phyloP scores from a whole-genome alignment of 1,139 yeast species.

The Taiozyma onychis region DNA sequence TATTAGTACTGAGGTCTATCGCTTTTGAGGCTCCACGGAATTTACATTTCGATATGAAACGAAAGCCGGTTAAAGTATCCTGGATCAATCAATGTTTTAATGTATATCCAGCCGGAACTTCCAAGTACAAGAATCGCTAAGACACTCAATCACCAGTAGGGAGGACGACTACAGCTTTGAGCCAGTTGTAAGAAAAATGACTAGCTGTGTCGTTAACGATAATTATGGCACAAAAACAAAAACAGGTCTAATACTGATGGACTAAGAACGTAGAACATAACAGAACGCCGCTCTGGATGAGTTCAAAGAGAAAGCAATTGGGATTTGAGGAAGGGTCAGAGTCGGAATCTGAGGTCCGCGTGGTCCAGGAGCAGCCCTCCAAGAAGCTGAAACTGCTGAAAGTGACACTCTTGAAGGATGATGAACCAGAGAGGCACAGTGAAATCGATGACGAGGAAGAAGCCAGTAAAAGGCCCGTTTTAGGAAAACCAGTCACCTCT shows the following conservation, averaged over 20 bases:
- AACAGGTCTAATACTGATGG: no score
- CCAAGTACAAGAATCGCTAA: no score
- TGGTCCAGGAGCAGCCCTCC: neutral
- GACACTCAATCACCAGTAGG: no score
- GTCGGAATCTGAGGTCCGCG: constrained; percentile 6
- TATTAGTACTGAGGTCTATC: no score
- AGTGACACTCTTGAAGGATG: neutral
- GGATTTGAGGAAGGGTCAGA: constrained; percentile 22
- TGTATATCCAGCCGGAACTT: no score
- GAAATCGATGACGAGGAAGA: constrained; percentile 10
- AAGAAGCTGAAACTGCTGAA: constrained; percentile 9
- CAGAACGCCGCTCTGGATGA: neutral
- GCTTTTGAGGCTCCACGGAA: no score
- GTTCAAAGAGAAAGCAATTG: constrained; percentile 20
- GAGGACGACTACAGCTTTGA: no score
- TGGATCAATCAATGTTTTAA: no score
- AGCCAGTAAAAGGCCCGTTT: constrained; percentile 18
- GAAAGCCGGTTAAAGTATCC: no score
- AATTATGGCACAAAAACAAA: neutral
- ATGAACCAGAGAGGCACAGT: constrained; percentile 2
- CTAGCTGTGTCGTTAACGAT: neutral
- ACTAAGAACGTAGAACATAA: neutral
- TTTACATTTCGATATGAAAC: no score
- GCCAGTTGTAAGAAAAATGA: no score
- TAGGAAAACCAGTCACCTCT: constrained; percentile 17